Evolutionary conservation across 805 yeast genomes (phyloP), one percentile per base, ranked within the genome.

Genomic region (Ogataea pilisensis): DNA sequence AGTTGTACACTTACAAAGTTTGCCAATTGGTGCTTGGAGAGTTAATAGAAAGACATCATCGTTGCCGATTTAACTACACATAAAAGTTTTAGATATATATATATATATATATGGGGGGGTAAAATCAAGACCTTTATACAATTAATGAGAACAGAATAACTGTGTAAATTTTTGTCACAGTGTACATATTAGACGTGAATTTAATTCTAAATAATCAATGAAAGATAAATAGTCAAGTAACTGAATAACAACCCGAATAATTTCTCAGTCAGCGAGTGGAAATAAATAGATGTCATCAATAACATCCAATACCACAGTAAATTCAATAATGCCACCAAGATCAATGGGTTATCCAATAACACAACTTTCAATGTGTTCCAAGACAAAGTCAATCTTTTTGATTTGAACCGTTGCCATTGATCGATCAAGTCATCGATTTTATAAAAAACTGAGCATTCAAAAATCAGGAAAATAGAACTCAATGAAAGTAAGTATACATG

Each of bases 281-380:
- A 91, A 56, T 86, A 84, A 13, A 85, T 70, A 43, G 85, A 74
- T 1, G 99, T 91, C 72, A 86, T 78, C 25, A 90, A 64, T 31
- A 90, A 70, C 93, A 89, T 88, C 78, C 87, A 86, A 71, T 82
- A 72, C 95, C 96, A 90, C 35, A 87, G 56, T 1, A 48, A 42
- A 24, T 73, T 52, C 17, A 80, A 53, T 0, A 48, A 56, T 2
- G 67, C 21, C 5, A 72, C 57, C 16, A 58, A 42, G 32, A 63
- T 54, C 21, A 64, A 39, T 5, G 58, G 57, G 30, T 53, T 49
- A 4, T 50, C 38, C 1, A 42, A 28, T 6, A 50, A 13, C n/a
- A 59, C 16, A 11, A 38, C 34, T 24, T 34, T 35, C 29, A 4
- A 31, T 8, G 11, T 28, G 19, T 5, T 3, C 7, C 14, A n/a